phyloP scores from a whole-genome alignment of 192 early-diverging fungal species.

The Coemansia sp. region DNA sequence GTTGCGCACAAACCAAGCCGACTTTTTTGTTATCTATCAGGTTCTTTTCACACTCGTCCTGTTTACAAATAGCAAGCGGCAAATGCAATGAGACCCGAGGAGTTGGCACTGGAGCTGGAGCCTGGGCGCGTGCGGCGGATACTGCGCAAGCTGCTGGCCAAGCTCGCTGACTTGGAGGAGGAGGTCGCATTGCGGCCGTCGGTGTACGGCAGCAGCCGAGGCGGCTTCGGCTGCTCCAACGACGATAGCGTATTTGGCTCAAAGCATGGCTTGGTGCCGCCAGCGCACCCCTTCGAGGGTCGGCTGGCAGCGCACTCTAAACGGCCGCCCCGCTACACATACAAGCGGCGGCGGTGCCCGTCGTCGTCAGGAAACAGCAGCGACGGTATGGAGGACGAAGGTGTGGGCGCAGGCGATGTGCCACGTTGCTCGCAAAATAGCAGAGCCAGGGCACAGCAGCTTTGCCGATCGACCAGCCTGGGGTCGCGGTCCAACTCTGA shows the following conservation, averaged over 20 bases:
- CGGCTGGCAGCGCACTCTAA: background rate
- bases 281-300: conserved; percentile 31
- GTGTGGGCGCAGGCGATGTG: background rate
- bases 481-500: conserved; percentile 34
- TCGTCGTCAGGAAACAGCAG: conserved; percentile 11
- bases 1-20: background rate
- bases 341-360: conserved; percentile 21
- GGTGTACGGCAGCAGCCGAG: background rate
- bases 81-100: conserved; percentile 37
- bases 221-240: background rate
- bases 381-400: conserved; percentile 3
- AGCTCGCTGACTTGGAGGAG: conserved; percentile 36
- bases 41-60: no score
- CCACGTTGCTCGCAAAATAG: background rate
- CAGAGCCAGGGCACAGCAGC: background rate
- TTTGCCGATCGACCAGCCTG: conserved; percentile 17
- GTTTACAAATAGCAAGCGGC: no score
- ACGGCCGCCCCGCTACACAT: conserved; percentile 38
- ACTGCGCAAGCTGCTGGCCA: conserved; percentile 39
- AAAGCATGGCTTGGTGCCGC: conserved; percentile 4
- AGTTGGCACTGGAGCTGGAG: conserved; percentile 18
- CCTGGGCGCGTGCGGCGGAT: conserved; percentile 23
- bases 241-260: no score
- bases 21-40: no score
- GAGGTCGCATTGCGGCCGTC: conserved; percentile 22